phyloP scores from a whole-genome alignment of 2,329 filamentous ascomycete genomes.

The Trichoderma semiorbis region DNA sequence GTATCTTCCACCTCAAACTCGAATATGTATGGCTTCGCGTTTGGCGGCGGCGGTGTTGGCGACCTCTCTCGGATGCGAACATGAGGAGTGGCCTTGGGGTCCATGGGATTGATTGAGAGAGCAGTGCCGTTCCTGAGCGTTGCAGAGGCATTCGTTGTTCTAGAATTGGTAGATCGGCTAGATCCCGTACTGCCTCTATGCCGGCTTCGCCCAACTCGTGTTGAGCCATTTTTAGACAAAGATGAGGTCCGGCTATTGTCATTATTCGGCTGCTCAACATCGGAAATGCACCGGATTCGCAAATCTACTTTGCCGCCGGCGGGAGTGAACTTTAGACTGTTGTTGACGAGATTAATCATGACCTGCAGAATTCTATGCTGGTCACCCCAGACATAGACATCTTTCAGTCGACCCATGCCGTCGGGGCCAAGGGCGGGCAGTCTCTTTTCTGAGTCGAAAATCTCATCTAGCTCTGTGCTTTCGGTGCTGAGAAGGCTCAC shows the following conservation, averaged over 20 bases:
- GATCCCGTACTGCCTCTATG: slow-evolving; percentile 48
- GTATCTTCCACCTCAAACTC: slow-evolving; percentile 89
- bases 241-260: slow-evolving; percentile 53
- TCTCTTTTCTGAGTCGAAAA: slow-evolving; percentile 36
- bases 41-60: slow-evolving; percentile 56
- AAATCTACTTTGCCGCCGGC: slow-evolving; percentile 71
- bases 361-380: slow-evolving; percentile 87
- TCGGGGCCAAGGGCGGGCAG: slow-evolving; percentile 60
- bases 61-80: slow-evolving; percentile 52
- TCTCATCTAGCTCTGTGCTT: slow-evolving; percentile 26
- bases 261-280: slow-evolving; percentile 42
- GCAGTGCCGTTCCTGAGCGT: slow-evolving; percentile 46
- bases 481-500: slow-evolving; percentile 61
- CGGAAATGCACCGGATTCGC: slow-evolving; percentile 69
- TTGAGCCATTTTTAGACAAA: slow-evolving; percentile 42
- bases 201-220: slow-evolving; percentile 40
- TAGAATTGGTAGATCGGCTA: slow-evolving; percentile 50
- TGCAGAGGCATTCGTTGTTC: slow-evolving; percentile 28
- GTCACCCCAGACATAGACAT: slow-evolving; percentile 90
- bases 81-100: slow-evolving; percentile 50
- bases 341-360: slow-evolving; percentile 90
- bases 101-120: slow-evolving; percentile 60
- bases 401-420: slow-evolving; percentile 67
- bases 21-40: slow-evolving; percentile 67
- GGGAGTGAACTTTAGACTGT: slow-evolving; percentile 88